Conservation (phyloP, 75 land plant species). For the Pinus taeda region DNA sequence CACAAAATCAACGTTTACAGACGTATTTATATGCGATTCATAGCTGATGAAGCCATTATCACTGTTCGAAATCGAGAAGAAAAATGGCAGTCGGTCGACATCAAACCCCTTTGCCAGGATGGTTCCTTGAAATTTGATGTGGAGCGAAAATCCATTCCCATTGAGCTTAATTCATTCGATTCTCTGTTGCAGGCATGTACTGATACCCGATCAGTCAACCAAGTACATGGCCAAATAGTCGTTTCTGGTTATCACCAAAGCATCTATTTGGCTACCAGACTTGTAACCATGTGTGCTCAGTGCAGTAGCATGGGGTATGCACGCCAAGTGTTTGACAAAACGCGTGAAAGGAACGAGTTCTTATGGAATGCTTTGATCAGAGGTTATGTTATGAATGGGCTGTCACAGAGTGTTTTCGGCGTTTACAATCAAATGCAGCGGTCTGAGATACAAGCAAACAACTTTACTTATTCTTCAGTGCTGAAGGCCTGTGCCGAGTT, state of each 20-base stretch:
- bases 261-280: slow-evolving; percentile 21
- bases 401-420: not conserved
- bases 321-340: slow-evolving; percentile 22
- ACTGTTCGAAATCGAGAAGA: too few relatives aligned
- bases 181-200: not conserved
- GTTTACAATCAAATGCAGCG: slow-evolving; percentile 11
- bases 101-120: too few relatives aligned
- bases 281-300: slow-evolving; percentile 11
- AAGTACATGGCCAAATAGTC: slow-evolving; percentile 20
- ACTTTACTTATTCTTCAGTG: slow-evolving; percentile 21
- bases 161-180: too few relatives aligned
- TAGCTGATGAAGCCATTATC: too few relatives aligned
- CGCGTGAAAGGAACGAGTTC: slow-evolving; percentile 17
- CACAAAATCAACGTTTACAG: too few relatives aligned
- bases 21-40: too few relatives aligned
- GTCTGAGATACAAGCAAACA: slow-evolving; percentile 6
- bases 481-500: slow-evolving; percentile 28
- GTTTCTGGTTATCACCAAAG: slow-evolving; percentile 13
- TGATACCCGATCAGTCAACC: not conserved
- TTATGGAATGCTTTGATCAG: slow-evolving; percentile 35
- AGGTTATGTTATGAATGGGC: slow-evolving; percentile 11
- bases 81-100: too few relatives aligned
- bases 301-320: slow-evolving; percentile 11
- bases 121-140: too few relatives aligned
- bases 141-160: too few relatives aligned